Conservation (phyloP, 192 early-diverging fungal genomes). For the Coemansia reversa region DNA sequence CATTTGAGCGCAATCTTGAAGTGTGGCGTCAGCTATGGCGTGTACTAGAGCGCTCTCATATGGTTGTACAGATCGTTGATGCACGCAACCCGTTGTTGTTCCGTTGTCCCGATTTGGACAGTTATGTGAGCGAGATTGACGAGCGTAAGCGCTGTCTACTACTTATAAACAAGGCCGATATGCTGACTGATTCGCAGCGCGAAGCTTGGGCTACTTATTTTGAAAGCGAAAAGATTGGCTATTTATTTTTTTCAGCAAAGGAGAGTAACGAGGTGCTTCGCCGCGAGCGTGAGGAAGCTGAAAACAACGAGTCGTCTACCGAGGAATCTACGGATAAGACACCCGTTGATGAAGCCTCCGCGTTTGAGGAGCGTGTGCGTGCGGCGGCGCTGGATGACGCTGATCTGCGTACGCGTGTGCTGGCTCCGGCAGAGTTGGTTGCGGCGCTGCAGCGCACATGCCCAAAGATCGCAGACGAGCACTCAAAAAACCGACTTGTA, state of each 20-base stretch:
- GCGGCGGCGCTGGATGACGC: constrained; percentile 30
- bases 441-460: constrained; percentile 60
- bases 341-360: constrained; percentile 9
- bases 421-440: constrained; percentile 68
- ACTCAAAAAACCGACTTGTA: constrained; percentile 60
- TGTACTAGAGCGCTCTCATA: constrained; percentile 92
- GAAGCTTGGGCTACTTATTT: constrained; percentile 90
- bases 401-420: constrained; percentile 60
- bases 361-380: constrained; percentile 45
- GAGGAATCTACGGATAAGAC: constrained; percentile 15
- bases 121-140: constrained; percentile 90
- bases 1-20: constrained; percentile 98
- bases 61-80: constrained; percentile 99
- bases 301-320: constrained; percentile 21
- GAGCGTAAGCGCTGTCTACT: constrained; percentile 82
- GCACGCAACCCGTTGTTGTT: constrained; percentile 95
- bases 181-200: constrained; percentile 85
- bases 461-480: constrained; percentile 52
- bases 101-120: constrained; percentile 81
- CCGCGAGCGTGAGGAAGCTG: constrained; percentile 39
- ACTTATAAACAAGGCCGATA: constrained; percentile 98
- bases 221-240: constrained; percentile 74
- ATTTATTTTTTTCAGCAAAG: constrained; percentile 93
- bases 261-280: constrained; percentile 68
- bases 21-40: constrained; percentile 99